Base-by-base conservation (phyloP, 2,329 filamentous ascomycete species). In the Cladosporium sp. region DNA sequence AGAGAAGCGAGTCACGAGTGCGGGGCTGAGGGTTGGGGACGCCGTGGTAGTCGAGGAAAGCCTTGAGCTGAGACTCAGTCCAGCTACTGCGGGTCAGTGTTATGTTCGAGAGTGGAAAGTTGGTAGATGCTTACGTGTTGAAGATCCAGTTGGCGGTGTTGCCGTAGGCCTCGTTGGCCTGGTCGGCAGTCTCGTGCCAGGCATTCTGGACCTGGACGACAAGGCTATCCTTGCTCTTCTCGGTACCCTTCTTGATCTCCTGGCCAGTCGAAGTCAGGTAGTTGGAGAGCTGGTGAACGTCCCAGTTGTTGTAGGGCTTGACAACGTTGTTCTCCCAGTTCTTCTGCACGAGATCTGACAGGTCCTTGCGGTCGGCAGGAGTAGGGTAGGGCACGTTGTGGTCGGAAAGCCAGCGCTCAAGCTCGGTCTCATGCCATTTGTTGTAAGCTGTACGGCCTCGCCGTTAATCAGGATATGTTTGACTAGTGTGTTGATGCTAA, bases 401-500 rank as follows among this genome's bases (percentile, higher is more conserved):
- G 72, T 99, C 94, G 28, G 89, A 89, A 50, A 99, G 85, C 94
- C 94, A 99, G 69, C 92, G 85, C 78, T 99, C 93, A 28, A 99
- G 85, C 81, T 99, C 94, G 20, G 90, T 96, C 80, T 97, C 88
- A 69, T 97, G 93, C 94, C 94, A 99, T 74, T 94, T 97, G 78
- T 97, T 97, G 81, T 97, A 97, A 15, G 88, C 93, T 96, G 70
- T 49, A 44, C 65, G 66, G 61, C 60, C 65, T 68, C 57, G 56
- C 56, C 25, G 62, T 65, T 59, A 59, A 61, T 62, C 60, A 70
- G 62, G 34, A 55, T 20, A 24, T 54, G 58, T 52, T 57, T 55
- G 35, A 35, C 28, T 44, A n/a, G n/a, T 44, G 52, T 22, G 22
- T 17, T 19, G 50, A 9, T 20, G 50, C 12, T 19, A 13, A 20